Evolutionary conservation across 805 yeast species (phyloP), one percentile per base, ranked within the genome.

Genomic region (Spathaspora gorwiae): DNA sequence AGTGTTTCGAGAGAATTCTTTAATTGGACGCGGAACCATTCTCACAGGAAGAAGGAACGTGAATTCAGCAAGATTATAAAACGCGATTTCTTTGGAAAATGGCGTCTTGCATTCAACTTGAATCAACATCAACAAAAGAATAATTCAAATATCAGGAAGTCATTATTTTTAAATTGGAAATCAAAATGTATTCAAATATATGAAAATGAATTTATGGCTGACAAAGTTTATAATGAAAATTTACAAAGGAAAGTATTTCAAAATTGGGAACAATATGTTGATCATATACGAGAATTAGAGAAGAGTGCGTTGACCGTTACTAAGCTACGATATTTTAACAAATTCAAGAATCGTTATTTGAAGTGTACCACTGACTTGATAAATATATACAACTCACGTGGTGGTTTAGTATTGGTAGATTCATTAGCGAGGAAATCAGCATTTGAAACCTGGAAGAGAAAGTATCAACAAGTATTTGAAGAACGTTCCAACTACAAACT

Each of bases 371-470:
- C 13, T 35, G 37, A 5, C 14, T 19, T 35, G 19, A 11, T 14
- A 10, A 14, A 11, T 6, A 2, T 11, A 10, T 35, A 37, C 14
- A 19, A 19, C 24, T 19, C 24, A 19, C 24, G 24, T 19, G 4
- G 24, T 19, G 24, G 24, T 19, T 19, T 19, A 19, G 24, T 19
- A 19, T 19, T 43, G 15, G 44, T 35, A 9, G 43, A 43, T 14
- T 14, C 5, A 26, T 32, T 43, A 13, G 42, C 45, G 8, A 10
- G 27, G 9, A 27, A 34, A n/a, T 26, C 19, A 11, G 36, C 45
- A 38, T 31, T 37, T n/a, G 7, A 6, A 10, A 26, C 26, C 15
- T 69, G 74, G 74, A 56, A 56, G 38, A 34, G 43, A 0, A 42
- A 43, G 2, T 60, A 57, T 44, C 50, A 53, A 5, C 31, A 37